These are phyloP conservation scores for Arthrocladium fulminans DNA, from an alignment of 2,329 filamentous ascomycete species.

Conservation along the genomic window DNA sequence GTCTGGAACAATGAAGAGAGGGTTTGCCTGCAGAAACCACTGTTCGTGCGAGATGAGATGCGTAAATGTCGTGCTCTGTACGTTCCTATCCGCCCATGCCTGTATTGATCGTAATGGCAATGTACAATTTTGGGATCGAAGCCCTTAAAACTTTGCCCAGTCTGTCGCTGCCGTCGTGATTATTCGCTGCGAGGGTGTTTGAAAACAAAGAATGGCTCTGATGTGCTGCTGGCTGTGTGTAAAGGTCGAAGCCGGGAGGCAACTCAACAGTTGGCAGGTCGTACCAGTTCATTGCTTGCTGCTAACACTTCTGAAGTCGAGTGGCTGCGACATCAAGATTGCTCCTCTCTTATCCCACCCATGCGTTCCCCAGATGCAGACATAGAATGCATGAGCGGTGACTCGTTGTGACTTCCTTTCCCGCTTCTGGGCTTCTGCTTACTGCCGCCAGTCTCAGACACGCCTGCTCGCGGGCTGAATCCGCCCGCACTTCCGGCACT, in stretches of 20 bases:
- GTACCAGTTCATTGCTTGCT: background rate
- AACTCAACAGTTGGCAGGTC: too few relatives aligned
- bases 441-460: background rate
- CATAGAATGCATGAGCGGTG: background rate
- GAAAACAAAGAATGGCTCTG: too few relatives aligned
- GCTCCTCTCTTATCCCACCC: conserved; percentile 7
- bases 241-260: too few relatives aligned
- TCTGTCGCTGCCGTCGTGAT: background rate
- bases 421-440: background rate
- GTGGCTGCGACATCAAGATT: conserved; percentile 6
- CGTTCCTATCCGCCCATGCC: background rate
- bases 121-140: background rate
- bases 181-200: too few relatives aligned
- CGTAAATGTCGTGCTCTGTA: background rate
- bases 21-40: too few relatives aligned
- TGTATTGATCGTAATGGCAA: background rate
- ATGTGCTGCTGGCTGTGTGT: too few relatives aligned
- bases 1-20: too few relatives aligned
- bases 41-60: background rate
- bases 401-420: background rate
- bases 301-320: background rate
- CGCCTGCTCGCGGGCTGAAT: conserved; percentile 1
- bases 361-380: background rate
- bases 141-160: background rate
- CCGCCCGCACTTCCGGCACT: background rate